A percentile compares a stretch with the other conserved stretches of the same genome.
Evolutionary conservation across 371 early-diverging fungal genomes (phyloP).

Genomic region (Catenaria anguillulae): DNA sequence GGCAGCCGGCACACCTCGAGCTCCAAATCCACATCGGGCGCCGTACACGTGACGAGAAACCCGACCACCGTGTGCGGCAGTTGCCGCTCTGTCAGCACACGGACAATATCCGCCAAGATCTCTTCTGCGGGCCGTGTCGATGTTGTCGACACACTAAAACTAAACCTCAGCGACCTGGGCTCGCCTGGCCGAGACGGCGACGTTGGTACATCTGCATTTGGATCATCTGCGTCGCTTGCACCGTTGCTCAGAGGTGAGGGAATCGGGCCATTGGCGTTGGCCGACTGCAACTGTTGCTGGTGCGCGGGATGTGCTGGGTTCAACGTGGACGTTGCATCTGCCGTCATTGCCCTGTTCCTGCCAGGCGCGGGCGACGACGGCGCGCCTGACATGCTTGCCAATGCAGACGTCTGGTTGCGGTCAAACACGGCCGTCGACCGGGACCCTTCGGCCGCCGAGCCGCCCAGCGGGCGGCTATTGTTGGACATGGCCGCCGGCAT

Average conservation of each 20-base stretch:
- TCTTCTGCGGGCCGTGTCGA: constrained; percentile 38
- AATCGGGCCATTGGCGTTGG: neutral
- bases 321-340: too few species aligned
- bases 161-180: constrained; percentile 39
- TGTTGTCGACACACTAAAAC: constrained; percentile 40
- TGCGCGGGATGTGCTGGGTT: constrained; percentile 25
- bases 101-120: constrained; percentile 16
- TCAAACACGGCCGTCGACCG: neutral
- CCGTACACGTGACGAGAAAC: constrained; percentile 11
- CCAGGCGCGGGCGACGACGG: too few species aligned
- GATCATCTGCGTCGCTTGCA: neutral
- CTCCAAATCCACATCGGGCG: constrained; percentile 30
- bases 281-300: constrained; percentile 15
- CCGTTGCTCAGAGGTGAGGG: neutral
- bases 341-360: too few species aligned
- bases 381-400: too few species aligned
- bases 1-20: constrained; percentile 38
- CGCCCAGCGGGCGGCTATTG: too few species aligned
- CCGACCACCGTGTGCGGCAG: constrained; percentile 16
- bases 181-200: constrained; percentile 12
- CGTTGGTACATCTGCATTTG: neutral
- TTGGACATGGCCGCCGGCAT: too few species aligned
- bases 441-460: neutral
- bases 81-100: constrained; percentile 21
- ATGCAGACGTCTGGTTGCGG: too few species aligned